Base-by-base conservation (phyloP, 2,329 filamentous ascomycete genomes). In the Penicillium sp. region DNA sequence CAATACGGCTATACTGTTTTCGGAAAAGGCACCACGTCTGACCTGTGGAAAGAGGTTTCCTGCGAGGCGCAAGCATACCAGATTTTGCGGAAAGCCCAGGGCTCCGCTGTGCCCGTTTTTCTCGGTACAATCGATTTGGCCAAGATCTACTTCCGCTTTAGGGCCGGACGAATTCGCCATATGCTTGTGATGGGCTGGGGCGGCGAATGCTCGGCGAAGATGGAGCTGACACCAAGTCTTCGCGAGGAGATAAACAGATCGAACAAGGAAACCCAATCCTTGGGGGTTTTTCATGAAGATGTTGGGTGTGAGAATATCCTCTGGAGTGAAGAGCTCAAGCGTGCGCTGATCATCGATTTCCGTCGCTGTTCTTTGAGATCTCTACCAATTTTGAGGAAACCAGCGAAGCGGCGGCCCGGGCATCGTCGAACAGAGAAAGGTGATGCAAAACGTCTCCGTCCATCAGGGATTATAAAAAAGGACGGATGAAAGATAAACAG, bases 301-400 rank as follows among this genome's bases (percentile, higher is more conserved):
- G 0, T 43, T 6, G 1, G 42, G 42, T 11, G 0, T 7, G 42
- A 43, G 1, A 43, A 43, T 27, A 14, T 43, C 2, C 42, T 43
- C n/a, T 43, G 42, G 42, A 43, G 13, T 16, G 42, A 29, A 7
- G 42, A 43, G 42, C 42, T 43, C 11, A 22, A 22, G 24, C 24
- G 24, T 27, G 5, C 24, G 1, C 24, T 27, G 24, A 27, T 27
- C 24, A 27, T 27, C 24, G 42, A 43, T 14, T 43, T 43, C 14
- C 42, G 29, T 6, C 42, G 42, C 13, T 43, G 18, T 43, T 27
- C 32, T 16, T 32, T n/a, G 49, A 48, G 42, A 60, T 47, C 43
- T 64, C 59, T 31, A 61, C 50, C 48, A 61, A 59, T 16, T 42
- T 44, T 29, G 53, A 51, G n/a, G 58, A 14, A 14, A 10, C 32